Evolutionary conservation across 75 land plant species (phyloP), one percentile per base, ranked within the genome.

Genomic region (Sequoiadendron giganteum): DNA sequence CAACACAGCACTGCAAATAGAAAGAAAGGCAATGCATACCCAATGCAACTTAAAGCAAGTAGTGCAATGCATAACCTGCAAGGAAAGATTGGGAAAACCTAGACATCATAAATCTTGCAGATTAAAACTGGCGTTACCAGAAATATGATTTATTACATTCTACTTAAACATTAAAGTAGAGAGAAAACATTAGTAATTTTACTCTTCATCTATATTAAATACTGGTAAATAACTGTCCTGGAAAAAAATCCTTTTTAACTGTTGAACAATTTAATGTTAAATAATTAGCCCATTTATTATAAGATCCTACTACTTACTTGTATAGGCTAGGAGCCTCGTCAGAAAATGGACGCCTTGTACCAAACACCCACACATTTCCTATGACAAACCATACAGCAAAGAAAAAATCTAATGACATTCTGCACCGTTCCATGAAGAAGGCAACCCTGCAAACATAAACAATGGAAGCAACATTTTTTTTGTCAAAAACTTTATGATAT

Each of bases 321-420:
- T 95, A 94, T 43, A 95, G 94, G 45, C 91, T 93, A 10, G 97
- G 97, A n/a, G 95, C 91, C 55, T 80, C 87, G 25, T 82, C 77
- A 87, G 90, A 93, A 1, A 92, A 92, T 5, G 90, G 86, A 61
- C 89, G 80, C 7, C 97, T 92, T 3, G 96, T 77, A 78, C 94
- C 95, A 84, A 95, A 95, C 9, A 94, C 91, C 97, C 97, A 95
- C 9, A 95, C 93, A 86, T 93, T 95, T 0, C 97, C 97, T 91
- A 95, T 94, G 89, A 94, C 97, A 87, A 95, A 95, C 97, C 95
- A 95, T 42, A 94, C 91, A 25, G 97, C 97, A 80, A 92, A 94
- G 91, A 94, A 93, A 14, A 94, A 93, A 56, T 95, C 97, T 2
- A 94, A 92, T 25, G 90, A 91, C n/a, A 93, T 90, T 85, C 93